Evolutionary conservation across 805 yeast genomes (phyloP).

Genomic region (Maudiozyma turicensis): DNA sequence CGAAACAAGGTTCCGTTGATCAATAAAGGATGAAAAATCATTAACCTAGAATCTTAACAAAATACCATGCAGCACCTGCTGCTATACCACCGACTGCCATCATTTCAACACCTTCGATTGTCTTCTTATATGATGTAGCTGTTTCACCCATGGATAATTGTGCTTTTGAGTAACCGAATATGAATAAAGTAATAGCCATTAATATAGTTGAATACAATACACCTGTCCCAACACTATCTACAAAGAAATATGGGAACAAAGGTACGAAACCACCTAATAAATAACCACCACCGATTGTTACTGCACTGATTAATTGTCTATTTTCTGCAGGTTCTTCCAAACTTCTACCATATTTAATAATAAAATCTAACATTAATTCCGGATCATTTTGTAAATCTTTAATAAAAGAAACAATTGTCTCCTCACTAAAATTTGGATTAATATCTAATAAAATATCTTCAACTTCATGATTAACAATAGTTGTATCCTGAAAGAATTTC

Average conservation of each 20-base stretch:
- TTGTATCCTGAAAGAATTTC: constrained; percentile 55
- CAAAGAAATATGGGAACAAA: constrained; percentile 81
- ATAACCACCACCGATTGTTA: constrained; percentile 83
- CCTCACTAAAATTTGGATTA: constrained; percentile 46
- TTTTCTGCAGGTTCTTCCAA: constrained; percentile 91
- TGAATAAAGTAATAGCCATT: constrained; percentile 77
- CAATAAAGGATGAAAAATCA: not conserved
- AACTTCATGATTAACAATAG: constrained; percentile 61
- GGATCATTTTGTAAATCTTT: constrained; percentile 74
- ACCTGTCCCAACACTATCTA: constrained; percentile 65
- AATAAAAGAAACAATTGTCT: constrained; percentile 63
- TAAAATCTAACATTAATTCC: constrained; percentile 70
- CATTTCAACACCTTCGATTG: constrained; percentile 84
- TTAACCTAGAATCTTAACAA: constrained; percentile 64
- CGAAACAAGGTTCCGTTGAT: not conserved
- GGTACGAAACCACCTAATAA: constrained; percentile 92
- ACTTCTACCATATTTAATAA: constrained; percentile 84
- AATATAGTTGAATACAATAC: constrained; percentile 62
- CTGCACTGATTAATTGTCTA: constrained; percentile 77
- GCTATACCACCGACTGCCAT: constrained; percentile 93
- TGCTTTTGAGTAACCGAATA: constrained; percentile 82
- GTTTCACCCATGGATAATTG: constrained; percentile 75
- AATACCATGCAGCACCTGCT: constrained; percentile 93
- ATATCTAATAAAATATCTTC: constrained; percentile 73
- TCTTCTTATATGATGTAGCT: constrained; percentile 48